Conservation (phyloP, 176 grass and related monocot genomes). For the Dactylis glomerata region DNA sequence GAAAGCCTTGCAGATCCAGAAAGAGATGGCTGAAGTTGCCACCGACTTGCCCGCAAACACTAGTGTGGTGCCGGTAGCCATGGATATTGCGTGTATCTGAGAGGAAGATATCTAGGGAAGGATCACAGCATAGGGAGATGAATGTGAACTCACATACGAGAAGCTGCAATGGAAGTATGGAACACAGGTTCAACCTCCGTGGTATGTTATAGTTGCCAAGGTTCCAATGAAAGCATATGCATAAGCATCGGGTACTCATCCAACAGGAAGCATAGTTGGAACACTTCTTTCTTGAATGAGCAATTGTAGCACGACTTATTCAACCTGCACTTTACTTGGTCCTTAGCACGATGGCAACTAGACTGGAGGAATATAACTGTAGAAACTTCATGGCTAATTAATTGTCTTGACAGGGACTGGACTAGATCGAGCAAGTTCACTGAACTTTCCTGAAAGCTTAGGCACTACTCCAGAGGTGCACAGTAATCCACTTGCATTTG, state of each 20-base stretch:
- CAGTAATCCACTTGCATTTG: not conserved
- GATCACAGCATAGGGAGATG: not conserved
- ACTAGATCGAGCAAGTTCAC: not conserved
- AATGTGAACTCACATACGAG: not conserved
- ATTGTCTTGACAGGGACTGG: not conserved
- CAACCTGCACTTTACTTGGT: too few species aligned
- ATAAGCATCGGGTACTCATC: not conserved
- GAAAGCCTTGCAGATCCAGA: constrained; percentile 8
- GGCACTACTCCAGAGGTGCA: not conserved
- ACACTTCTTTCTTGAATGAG: not conserved
- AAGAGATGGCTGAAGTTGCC: constrained; percentile 20
- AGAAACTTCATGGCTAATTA: too few species aligned
- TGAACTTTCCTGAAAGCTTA: not conserved
- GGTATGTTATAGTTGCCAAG: not conserved
- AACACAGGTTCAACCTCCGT: not conserved
- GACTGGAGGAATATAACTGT: too few species aligned
- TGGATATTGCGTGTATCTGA: not conserved
- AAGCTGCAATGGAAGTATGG: not conserved
- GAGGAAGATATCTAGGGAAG: not conserved
- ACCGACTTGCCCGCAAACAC: not conserved
- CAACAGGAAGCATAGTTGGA: not conserved
- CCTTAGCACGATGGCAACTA: too few species aligned
- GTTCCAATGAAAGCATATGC: not conserved
- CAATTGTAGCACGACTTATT: not conserved
- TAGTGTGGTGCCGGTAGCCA: not conserved